phyloP scores from a whole-genome alignment of 352 stramenopile genomes.

The Phytophthora agathidicida region DNA sequence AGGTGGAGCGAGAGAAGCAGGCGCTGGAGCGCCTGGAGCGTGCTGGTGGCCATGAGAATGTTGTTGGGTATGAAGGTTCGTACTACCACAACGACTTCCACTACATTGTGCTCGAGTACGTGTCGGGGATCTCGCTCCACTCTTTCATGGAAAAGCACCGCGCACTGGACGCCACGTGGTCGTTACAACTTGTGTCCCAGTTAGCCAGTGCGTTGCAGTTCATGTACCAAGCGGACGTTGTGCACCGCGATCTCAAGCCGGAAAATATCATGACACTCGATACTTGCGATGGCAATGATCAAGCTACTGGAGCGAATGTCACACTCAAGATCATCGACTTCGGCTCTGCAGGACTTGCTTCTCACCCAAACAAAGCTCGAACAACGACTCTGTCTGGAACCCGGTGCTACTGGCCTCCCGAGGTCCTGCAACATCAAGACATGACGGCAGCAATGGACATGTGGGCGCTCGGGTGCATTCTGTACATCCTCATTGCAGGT shows the following conservation, averaged over 20 bases:
- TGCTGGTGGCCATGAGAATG: slow-evolving; percentile 62
- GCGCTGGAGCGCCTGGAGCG: slow-evolving; percentile 59
- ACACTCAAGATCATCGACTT: slow-evolving; percentile 91
- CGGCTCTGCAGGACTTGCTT: slow-evolving; percentile 62
- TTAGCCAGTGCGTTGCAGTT: slow-evolving; percentile 74
- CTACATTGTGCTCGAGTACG: slow-evolving; percentile 84
- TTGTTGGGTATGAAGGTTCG: slow-evolving; percentile 65
- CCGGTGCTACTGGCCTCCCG: slow-evolving; percentile 85
- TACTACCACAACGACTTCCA: slow-evolving; percentile 84
- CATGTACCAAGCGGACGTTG: slow-evolving; percentile 62
- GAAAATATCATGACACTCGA: slow-evolving; percentile 85
- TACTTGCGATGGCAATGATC: slow-evolving; percentile 4
- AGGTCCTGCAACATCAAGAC: slow-evolving; percentile 60
- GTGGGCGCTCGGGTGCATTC: slow-evolving; percentile 87
- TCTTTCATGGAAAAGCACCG: slow-evolving; percentile 65
- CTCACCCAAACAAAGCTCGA: slow-evolving; percentile 21
- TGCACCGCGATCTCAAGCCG: slow-evolving; percentile 90
- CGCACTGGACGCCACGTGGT: slow-evolving; percentile 44
- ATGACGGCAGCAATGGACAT: slow-evolving; percentile 87
- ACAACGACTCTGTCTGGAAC: slow-evolving; percentile 69
- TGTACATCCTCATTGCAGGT: slow-evolving; percentile 89
- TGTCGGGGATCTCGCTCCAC: slow-evolving; percentile 72
- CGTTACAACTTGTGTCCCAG: slow-evolving; percentile 64
- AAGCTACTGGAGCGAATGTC: slow-evolving; percentile 45
- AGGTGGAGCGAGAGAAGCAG: slow-evolving; percentile 67